Percentiles rank a stretch among this genome's conserved stretches.
These are phyloP conservation scores for Podospora anserina DNA, from an alignment of 495 filamentous ascomycete species.

Conservation along the genomic window DNA sequence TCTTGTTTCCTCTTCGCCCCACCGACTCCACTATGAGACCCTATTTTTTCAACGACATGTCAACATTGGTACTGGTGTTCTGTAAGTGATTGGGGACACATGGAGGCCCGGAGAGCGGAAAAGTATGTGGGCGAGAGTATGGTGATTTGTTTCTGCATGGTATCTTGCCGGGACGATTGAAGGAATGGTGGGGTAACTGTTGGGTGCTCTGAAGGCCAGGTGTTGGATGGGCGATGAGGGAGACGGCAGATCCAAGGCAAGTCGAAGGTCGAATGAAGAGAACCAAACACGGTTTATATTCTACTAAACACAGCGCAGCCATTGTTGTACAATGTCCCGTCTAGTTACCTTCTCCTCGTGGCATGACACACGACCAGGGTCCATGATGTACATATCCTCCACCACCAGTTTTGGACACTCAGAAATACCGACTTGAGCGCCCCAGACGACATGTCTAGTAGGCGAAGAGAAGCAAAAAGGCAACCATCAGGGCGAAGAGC, in stretches of 20 bases:
- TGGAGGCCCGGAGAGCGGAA: background rate
- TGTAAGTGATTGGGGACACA: background rate
- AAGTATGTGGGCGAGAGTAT: background rate
- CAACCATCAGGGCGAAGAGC: conserved; percentile 44
- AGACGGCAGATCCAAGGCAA: background rate
- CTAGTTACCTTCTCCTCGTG: background rate
- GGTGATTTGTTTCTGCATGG: background rate
- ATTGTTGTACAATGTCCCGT: conserved; percentile 7
- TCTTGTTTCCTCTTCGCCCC: background rate
- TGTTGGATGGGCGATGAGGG: too few relatives aligned
- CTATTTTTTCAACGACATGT: background rate
- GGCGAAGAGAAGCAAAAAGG: conserved; percentile 41
- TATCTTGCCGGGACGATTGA: background rate
- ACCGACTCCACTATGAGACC: background rate
- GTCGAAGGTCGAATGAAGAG: background rate
- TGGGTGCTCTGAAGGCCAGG: too few relatives aligned
- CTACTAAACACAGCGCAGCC: background rate
- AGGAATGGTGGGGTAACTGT: background rate
- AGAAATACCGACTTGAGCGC: background rate
- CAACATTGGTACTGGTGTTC: background rate
- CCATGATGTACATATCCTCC: background rate
- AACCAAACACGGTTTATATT: conserved; percentile 3
- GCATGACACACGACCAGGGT: background rate
- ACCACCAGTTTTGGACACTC: background rate
- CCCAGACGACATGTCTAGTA: conserved; percentile 28